Conservation (phyloP, 148 eudicot genomes). For the Fallopia convolvulus region DNA sequence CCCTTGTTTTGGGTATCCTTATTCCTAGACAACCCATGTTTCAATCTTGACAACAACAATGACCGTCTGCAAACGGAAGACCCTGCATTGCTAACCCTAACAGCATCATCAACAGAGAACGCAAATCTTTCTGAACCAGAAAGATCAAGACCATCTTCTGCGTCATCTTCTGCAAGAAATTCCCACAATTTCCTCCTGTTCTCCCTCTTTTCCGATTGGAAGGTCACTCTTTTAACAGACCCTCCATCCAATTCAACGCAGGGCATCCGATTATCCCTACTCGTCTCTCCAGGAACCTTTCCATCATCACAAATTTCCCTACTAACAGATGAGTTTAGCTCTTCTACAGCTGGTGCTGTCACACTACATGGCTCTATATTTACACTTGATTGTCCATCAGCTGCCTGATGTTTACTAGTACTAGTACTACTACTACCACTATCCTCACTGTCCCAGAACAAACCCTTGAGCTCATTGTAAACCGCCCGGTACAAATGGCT, state of each 20-base stretch:
- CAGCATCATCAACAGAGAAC: constrained; percentile 87
- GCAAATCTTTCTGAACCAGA: constrained; percentile 98
- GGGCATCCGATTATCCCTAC: not conserved
- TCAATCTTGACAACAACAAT: constrained; percentile 67
- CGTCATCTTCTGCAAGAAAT: constrained; percentile 72
- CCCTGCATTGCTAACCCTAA: constrained; percentile 61
- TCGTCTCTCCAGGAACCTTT: constrained; percentile 14
- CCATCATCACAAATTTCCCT: constrained; percentile 13
- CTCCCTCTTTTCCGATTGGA: constrained; percentile 37
- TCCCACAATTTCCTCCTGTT: constrained; percentile 87
- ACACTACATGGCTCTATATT: constrained; percentile 17
- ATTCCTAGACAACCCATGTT: constrained; percentile 58
- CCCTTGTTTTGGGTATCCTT: constrained; percentile 40
- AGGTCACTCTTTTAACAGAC: constrained; percentile 58
- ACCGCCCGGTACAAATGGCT: constrained; percentile 74
- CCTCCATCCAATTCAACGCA: constrained; percentile 10
- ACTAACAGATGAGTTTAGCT: not conserved
- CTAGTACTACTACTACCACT: constrained; percentile 1
- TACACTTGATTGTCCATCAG: constrained; percentile 15
- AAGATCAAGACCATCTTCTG: constrained; percentile 89
- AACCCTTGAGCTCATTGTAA: constrained; percentile 68
- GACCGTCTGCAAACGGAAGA: constrained; percentile 57
- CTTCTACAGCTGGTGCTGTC: constrained; percentile 12
- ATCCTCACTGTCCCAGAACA: constrained; percentile 82
- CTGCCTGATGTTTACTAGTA: not conserved